A percentile compares a stretch with the other conserved stretches of the same genome.
Conservation (phyloP, 176 grass and related monocot genomes). For the Oryza meyeriana region DNA sequence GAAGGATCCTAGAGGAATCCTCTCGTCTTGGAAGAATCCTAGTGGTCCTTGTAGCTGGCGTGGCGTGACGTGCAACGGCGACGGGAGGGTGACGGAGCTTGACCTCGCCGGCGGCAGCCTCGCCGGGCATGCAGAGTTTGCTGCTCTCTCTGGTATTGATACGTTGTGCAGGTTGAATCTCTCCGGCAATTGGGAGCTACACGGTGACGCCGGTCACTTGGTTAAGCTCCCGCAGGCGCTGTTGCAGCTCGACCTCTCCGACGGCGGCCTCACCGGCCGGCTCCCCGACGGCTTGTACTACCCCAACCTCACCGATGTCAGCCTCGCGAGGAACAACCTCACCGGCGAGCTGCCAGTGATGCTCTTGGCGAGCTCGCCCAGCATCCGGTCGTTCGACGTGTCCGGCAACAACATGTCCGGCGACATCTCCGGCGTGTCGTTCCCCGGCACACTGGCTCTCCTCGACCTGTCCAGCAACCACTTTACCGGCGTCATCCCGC, state of each 20-base stretch:
- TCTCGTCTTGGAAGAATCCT: constrained; percentile 53
- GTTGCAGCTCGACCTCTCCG: constrained; percentile 57
- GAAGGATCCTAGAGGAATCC: constrained; percentile 45
- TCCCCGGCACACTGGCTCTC: constrained; percentile 37
- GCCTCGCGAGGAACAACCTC: constrained; percentile 72
- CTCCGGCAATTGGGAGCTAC: constrained; percentile 53
- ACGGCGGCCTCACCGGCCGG: constrained; percentile 49
- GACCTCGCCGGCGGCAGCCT: constrained; percentile 59
- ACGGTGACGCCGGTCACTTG: constrained; percentile 45
- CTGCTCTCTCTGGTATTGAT: constrained; percentile 40
- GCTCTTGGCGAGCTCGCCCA: constrained; percentile 35
- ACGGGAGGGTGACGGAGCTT: constrained; percentile 51
- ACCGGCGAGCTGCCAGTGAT: constrained; percentile 47
- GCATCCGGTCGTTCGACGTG: constrained; percentile 61
- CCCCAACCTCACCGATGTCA: constrained; percentile 54
- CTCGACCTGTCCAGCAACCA: constrained; percentile 75
- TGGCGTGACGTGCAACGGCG: constrained; percentile 60
- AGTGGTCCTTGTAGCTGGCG: constrained; percentile 56
- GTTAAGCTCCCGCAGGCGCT: constrained; percentile 40
- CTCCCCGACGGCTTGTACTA: constrained; percentile 49
- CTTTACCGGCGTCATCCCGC: constrained; percentile 54
- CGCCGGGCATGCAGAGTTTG: constrained; percentile 32
- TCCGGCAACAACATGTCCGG: constrained; percentile 86
- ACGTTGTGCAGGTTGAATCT: constrained; percentile 61
- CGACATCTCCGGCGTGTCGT: constrained; percentile 36